Evolutionary conservation across 176 grass and related monocot genomes (phyloP), one percentile per base, ranked within the genome.

Genomic region (Puya raimondii): DNA sequence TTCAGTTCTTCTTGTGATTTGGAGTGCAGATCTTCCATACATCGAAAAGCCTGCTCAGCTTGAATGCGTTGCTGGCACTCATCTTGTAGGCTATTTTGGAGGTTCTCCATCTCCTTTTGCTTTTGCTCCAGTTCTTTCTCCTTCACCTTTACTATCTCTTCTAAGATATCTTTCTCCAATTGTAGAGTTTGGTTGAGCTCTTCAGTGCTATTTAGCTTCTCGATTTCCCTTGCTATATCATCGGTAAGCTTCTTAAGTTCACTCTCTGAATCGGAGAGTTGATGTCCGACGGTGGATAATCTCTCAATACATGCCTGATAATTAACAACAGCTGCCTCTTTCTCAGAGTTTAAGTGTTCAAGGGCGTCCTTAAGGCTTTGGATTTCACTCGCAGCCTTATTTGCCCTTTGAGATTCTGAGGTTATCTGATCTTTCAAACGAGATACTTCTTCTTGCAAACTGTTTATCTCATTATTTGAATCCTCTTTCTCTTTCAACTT

Each of bases 401-500:
- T 82, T 66, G 85, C 85, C 20, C 87, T 76, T 27, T 88, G 83
- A 49, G 72, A 88, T 87, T 88, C 94, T 80, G 71, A 87, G 3
- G 69, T 75, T 71, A 86, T 82, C 23, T 88, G 84, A 16, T 84
- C 78, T 77, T 84, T 94, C 50, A 91, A 79, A 59, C 66, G 84
- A 65, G 90, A 82, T 48, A 92, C 69, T 75, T 93, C 90, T 80
- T 94, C 76, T 68, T 99, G 80, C 67, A 87, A 66, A 82, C 66
- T 84, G 70, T 16, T 50, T 52, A 80, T 80, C n/a, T 75, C 84
- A 15, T 74, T 77, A 65, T 64, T 80, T 53, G 66, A 58, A 72
- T 72, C 72, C 9, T 74, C 78, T 76, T 80, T 83, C 33, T 79
- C 82, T 63, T 76, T 80, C 63, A 69, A 12, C 13, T 69, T 42